These are phyloP conservation scores for Pulveroboletus sp. DNA, from an alignment of 768 basidiomycete genomes.

Conservation along the genomic window DNA sequence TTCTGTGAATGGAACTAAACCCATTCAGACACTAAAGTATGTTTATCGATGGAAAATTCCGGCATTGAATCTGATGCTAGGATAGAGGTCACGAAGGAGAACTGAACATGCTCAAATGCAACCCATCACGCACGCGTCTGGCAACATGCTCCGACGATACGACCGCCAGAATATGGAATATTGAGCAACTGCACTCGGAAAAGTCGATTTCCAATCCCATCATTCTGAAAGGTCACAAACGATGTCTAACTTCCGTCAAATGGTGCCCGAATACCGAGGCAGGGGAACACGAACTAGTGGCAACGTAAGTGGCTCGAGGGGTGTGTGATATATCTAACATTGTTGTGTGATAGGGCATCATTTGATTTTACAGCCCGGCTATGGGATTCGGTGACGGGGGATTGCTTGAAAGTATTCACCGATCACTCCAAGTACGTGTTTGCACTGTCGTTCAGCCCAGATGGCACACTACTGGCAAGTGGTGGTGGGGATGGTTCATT, in stretches of 20 bases:
- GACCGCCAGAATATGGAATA: conserved; percentile 74
- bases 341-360: conserved; percentile 49
- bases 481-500: conserved; percentile 79
- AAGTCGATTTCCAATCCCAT: conserved; percentile 21
- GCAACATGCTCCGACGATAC: conserved; percentile 82
- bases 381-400: conserved; percentile 79
- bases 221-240: conserved; percentile 59
- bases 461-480: conserved; percentile 67
- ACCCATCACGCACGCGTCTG: conserved; percentile 58
- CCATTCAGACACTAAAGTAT: conserved; percentile 61
- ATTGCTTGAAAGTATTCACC: conserved; percentile 64
- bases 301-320: conserved; percentile 52
- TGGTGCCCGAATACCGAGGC: conserved; percentile 61
- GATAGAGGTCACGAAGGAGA: conserved; percentile 70
- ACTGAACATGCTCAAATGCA: conserved; percentile 74
- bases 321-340: conserved; percentile 1
- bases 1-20: conserved; percentile 47
- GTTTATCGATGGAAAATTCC: conserved; percentile 23
- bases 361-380: conserved; percentile 78
- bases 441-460: conserved; percentile 70
- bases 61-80: conserved; percentile 5
- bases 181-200: conserved; percentile 42
- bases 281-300: conserved; percentile 57
- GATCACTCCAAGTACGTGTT: conserved; percentile 75
- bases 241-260: conserved; percentile 59